Conservation (phyloP, 2,329 filamentous ascomycete species). For the Talaromyces sp. region DNA sequence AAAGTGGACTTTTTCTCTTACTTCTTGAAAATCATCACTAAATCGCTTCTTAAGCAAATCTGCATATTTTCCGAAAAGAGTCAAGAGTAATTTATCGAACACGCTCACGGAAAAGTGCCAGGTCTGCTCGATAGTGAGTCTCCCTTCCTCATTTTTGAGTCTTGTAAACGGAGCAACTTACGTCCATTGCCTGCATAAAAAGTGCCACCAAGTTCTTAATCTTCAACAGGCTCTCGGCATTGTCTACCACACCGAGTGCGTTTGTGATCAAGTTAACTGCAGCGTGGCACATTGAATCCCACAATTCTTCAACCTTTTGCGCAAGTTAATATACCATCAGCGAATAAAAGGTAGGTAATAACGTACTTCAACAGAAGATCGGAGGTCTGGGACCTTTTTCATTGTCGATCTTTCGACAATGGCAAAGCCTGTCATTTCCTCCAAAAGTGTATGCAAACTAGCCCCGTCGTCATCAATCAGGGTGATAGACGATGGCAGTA, state of each 20-base stretch:
- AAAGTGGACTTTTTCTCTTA: constrained; percentile 27
- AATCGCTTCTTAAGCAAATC: constrained; percentile 86
- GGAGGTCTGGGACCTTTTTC: constrained; percentile 75
- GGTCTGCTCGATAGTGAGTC: constrained; percentile 49
- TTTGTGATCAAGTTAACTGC: constrained; percentile 77
- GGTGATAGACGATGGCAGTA: constrained; percentile 71
- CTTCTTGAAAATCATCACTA: constrained; percentile 92
- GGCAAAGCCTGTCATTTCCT: constrained; percentile 92
- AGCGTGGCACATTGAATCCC: constrained; percentile 95
- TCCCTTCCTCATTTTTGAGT: constrained; percentile 2
- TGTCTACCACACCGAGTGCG: constrained; percentile 71
- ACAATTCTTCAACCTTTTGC: constrained; percentile 82
- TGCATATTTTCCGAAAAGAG: constrained; percentile 88
- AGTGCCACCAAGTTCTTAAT: constrained; percentile 89
- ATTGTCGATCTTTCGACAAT: constrained; percentile 95
- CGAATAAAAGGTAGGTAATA: background rate
- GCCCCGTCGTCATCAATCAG: constrained; percentile 77
- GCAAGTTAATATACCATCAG: background rate
- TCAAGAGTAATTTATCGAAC: constrained; percentile 80
- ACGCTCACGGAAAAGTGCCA: constrained; percentile 83
- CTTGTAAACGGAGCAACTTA: constrained; percentile 33
- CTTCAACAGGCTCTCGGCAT: constrained; percentile 85
- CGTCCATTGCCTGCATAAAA: constrained; percentile 98
- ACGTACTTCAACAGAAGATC: constrained; percentile 73
- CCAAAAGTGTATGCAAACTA: constrained; percentile 81